Conservation (phyloP, 2,329 filamentous ascomycete genomes). For the Pseudogymnoascus pannorum region DNA sequence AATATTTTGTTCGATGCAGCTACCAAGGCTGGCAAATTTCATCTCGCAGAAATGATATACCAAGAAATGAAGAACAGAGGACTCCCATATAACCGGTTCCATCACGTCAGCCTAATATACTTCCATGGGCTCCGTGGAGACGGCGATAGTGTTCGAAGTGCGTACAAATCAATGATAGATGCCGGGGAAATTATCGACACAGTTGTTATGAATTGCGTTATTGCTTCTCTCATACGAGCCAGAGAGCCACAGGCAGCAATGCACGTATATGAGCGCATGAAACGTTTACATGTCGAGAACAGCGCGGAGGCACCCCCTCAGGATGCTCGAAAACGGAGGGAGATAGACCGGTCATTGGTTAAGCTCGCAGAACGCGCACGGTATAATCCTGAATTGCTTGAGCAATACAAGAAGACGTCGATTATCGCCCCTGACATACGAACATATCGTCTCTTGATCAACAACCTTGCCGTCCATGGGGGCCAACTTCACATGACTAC, state of each 20-base stretch:
- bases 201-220: conserved; percentile 76
- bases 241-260: conserved; percentile 72
- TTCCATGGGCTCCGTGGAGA: conserved; percentile 73
- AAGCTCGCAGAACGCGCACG: conserved; percentile 50
- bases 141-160: conserved; percentile 63
- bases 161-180: conserved; percentile 77
- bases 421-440: conserved; percentile 65
- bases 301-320: conserved; percentile 26
- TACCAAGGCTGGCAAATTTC: conserved; percentile 75
- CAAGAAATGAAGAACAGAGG: conserved; percentile 69
- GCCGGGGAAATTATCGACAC: conserved; percentile 85
- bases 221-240: conserved; percentile 67
- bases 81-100: conserved; percentile 66
- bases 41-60: conserved; percentile 76
- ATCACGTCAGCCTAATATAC: conserved; percentile 74
- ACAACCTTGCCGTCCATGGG: conserved; percentile 59
- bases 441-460: conserved; percentile 74
- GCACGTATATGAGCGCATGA: conserved; percentile 80
- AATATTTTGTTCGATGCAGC: conserved; percentile 89
- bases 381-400: conserved; percentile 46
- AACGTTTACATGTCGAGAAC: conserved; percentile 33
- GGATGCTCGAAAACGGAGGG: conserved; percentile 28
- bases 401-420: conserved; percentile 51
- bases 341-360: conserved; percentile 47
- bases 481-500: conserved; percentile 68